Evolutionary conservation across 1,139 yeast species (phyloP).

Genomic region (Geotrichum reessii): DNA sequence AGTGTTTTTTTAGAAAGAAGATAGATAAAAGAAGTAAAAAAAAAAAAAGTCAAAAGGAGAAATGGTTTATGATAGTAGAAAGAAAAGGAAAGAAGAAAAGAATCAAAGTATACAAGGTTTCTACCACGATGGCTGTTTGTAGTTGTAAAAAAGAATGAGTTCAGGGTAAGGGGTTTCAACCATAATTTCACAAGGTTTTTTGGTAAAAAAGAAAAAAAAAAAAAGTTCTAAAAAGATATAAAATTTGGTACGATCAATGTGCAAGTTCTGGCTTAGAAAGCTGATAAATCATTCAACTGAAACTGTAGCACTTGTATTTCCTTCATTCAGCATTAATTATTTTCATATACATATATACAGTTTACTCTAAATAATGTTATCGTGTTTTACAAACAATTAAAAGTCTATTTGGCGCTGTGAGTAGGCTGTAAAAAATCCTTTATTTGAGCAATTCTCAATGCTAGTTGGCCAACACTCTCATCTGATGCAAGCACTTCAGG

Average conservation of each 20-base stretch:
- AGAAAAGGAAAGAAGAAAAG: background rate
- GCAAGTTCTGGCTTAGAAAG: background rate
- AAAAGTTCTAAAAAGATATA: background rate
- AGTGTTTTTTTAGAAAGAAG: too few relatives aligned
- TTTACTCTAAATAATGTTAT: background rate
- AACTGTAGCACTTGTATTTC: background rate
- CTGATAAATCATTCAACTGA: background rate
- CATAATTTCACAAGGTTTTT: too few relatives aligned
- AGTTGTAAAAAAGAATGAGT: background rate
- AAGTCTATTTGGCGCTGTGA: background rate
- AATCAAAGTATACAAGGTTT: background rate
- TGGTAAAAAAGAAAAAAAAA: too few relatives aligned
- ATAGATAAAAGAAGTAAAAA: background rate
- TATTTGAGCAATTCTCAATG: slow-evolving; percentile 30
- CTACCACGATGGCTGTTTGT: background rate
- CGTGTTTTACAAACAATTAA: background rate
- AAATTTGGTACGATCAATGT: background rate
- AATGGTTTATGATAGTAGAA: background rate
- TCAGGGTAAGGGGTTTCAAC: background rate
- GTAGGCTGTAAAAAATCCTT: slow-evolving; percentile 32
- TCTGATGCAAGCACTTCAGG: slow-evolving; percentile 33
- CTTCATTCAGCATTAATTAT: background rate
- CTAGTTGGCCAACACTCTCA: slow-evolving; percentile 29
- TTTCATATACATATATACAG: background rate
- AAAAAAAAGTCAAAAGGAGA: background rate